Evolutionary conservation across 2,329 filamentous ascomycete genomes (phyloP).

Genomic region (Apiospora saccharicola): DNA sequence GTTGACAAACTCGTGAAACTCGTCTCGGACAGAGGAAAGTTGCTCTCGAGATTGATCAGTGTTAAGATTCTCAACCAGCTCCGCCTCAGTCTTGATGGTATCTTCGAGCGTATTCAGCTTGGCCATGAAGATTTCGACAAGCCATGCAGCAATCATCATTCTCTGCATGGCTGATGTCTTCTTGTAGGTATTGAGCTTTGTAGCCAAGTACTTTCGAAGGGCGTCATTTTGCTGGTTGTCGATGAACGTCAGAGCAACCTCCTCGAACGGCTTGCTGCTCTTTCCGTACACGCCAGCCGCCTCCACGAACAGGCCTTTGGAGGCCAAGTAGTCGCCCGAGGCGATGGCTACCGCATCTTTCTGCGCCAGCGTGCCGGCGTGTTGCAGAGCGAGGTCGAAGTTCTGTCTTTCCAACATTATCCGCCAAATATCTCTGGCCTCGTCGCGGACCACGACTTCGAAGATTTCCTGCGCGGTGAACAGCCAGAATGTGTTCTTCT

Average conservation of each 20-base stretch:
- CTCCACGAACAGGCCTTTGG: slow-evolving; percentile 82
- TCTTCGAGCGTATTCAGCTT: slow-evolving; percentile 96
- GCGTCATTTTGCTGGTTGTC: slow-evolving; percentile 91
- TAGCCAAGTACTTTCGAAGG: slow-evolving; percentile 85
- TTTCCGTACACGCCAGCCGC: slow-evolving; percentile 91
- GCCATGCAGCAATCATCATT: slow-evolving; percentile 94
- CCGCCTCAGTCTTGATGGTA: slow-evolving; percentile 87
- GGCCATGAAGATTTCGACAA: slow-evolving; percentile 96
- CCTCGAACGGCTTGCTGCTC: slow-evolving; percentile 96
- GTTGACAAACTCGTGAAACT: slow-evolving; percentile 87
- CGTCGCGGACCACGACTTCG: slow-evolving; percentile 89
- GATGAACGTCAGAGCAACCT: slow-evolving; percentile 90
- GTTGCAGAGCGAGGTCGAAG: slow-evolving; percentile 87
- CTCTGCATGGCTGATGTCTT: slow-evolving; percentile 90
- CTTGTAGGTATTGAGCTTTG: slow-evolving; percentile 82
- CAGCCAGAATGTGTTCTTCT: slow-evolving; percentile 97
- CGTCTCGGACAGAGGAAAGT: slow-evolving; percentile 72
- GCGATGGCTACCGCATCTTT: slow-evolving; percentile 92
- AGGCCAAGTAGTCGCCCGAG: slow-evolving; percentile 86
- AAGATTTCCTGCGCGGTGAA: slow-evolving; percentile 92
- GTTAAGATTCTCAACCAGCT: slow-evolving; percentile 76
- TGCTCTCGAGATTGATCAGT: slow-evolving; percentile 75
- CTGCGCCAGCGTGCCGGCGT: slow-evolving; percentile 80
- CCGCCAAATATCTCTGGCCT: slow-evolving; percentile 93
- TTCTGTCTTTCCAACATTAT: slow-evolving; percentile 87